Evolutionary conservation across 2,329 filamentous ascomycete genomes (phyloP), one percentile per base, ranked within the genome.

Genomic region (Parafenestella ontariensis): DNA sequence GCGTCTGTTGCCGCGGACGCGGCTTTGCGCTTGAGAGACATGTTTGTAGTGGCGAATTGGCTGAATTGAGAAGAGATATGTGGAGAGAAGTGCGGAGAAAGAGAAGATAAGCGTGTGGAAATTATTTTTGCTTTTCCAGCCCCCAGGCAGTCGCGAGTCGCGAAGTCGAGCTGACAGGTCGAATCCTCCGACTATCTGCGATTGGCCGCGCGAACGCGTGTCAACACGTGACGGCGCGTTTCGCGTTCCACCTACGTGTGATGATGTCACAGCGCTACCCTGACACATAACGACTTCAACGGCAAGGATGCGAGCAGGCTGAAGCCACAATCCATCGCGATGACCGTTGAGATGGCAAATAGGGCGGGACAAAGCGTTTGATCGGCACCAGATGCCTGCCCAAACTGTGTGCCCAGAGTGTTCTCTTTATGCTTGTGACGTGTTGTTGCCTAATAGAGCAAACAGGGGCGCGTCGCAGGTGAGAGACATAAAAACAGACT

Each of bases 11-110:
- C 72, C 21, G 76, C 76, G 33, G 79, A 76, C 49, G 74, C 75
- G 29, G 81, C 79, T 70, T 82, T 82, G 54, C 81, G 79, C 68
- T 83, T 83, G 62, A 83, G 75, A 50, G 78, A 79, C 80, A 82
- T 82, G 56, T 36, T 70, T 54, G 57, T 49, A 36, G 49, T 46
- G 37, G 33, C 39, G 24, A 57, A 60, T 62, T 63, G 53, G 51
- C 49, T 40, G 36, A 39, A 11, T 40, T 44, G 23, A 20, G 11
- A 26, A 42, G 21, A 44, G 44, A 18, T 45, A 43, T 23, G 41
- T 24, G 41, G 33, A 41, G 36, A 45, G 37, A 47, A 37, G 33
- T 45, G 51, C 23, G 15, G 39, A 43, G 52, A 24, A 21, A n/a
- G 28, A 24, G 37, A 24, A 13, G 37, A 44, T 36, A 44, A 9